Conservation (phyloP, 176 grass and related monocot species). For the Aegilops longissima region DNA sequence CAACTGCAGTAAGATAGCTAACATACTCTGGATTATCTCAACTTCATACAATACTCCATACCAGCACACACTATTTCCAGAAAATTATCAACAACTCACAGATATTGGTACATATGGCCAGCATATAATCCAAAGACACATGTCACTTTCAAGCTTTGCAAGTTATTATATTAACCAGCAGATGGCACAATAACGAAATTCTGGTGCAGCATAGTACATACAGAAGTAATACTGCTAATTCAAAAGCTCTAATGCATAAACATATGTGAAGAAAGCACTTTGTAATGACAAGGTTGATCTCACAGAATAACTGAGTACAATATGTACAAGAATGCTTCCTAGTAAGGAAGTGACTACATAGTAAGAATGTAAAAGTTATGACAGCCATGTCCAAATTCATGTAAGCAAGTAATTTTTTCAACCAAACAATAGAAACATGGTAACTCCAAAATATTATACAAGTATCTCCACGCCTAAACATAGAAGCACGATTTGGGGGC, state of each 20-base stretch:
- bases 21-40: neutral
- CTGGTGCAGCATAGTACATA: neutral
- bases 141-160: neutral
- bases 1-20: neutral
- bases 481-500: too few species aligned
- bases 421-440: too few species aligned
- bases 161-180: neutral
- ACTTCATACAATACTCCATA: neutral
- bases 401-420: too few species aligned
- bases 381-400: too few species aligned
- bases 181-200: neutral
- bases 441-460: too few species aligned
- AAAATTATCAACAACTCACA: neutral
- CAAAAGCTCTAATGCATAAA: neutral
- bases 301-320: constrained; percentile 39
- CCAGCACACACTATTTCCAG: neutral
- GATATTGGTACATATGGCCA: neutral
- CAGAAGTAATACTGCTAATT: neutral
- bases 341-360: too few species aligned
- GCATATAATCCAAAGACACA: neutral
- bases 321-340: too few species aligned
- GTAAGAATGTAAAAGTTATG: too few species aligned
- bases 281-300: constrained; percentile 22
- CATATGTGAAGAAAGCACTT: neutral
- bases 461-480: too few species aligned